Evolutionary conservation across 331 rosid species (phyloP), one percentile per base, ranked within the genome.

Genomic region (Malus hybrid): DNA sequence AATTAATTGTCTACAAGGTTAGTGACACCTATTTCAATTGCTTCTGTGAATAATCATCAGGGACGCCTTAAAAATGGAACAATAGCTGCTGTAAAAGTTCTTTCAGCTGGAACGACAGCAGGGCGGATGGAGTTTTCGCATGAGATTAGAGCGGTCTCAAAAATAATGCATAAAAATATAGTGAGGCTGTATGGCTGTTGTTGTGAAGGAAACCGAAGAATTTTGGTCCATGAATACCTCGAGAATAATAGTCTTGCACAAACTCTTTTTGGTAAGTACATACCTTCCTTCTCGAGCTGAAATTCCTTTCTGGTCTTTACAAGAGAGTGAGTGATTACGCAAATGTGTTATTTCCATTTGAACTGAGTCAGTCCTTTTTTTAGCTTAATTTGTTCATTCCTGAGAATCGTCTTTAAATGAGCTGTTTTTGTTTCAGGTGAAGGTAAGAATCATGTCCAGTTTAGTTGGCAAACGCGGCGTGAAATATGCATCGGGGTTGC

Each of bases 61-160:
- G 99, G 96, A 34, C 89, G 79, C 63, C 93, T 94, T 73, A 89
- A 81, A 83, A 84, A 85, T 75, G 97, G 99, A 79, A 92, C 80
- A 73, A 20, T 88, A 70, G 97, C 97, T 63, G 99, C 99, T 76
- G 81, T 94, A 82, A 94, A 94, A 86, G 97, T 89, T 82, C 97
- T 92, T 80, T 87, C 96, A 16, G 84, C 86, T 34, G 91, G 87
- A 63, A 88, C 93, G 67, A 62, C 99, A 90, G 36, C 12, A 90
- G 97, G 99, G 70, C 83, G 80, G 82, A 82, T 74, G 80, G 99
- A 94, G 76, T 94, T 39, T 82, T 86, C 90, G 89, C 88, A 97
- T 62, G 92, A 85, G 90, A 90, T 73, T 84, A 0, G 87, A 10
- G 85, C 80, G 80, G 87, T 94, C 80, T 82, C 96, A 32, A 87